Conservation (phyloP, 2,329 filamentous ascomycete genomes). For the Sarocladium oryzae region DNA sequence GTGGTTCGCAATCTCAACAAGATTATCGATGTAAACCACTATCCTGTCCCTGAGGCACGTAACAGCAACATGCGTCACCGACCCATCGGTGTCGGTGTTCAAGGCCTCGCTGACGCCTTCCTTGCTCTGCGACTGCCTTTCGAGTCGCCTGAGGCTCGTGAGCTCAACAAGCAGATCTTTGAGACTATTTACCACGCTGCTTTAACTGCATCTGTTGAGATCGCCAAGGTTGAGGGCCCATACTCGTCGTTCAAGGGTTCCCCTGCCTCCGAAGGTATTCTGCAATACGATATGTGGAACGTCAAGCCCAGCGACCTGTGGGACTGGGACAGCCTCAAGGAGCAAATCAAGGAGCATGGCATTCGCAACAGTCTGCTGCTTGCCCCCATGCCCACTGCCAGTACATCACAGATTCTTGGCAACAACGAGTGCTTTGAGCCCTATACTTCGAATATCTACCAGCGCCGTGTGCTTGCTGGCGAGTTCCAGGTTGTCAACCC, state of each 20-base stretch:
- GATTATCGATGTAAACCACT: constrained; percentile 98
- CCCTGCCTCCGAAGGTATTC: constrained; percentile 87
- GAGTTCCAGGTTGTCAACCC: constrained; percentile 99
- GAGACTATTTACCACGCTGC: constrained; percentile 99
- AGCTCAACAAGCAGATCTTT: constrained; percentile 97
- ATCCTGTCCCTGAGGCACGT: constrained; percentile 87
- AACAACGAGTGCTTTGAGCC: constrained; percentile 99
- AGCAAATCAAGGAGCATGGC: constrained; percentile 85
- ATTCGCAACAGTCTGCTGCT: constrained; percentile 92
- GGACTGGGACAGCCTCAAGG: constrained; percentile 90
- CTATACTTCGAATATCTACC: constrained; percentile 99
- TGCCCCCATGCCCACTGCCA: constrained; percentile 96
- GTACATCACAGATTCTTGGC: constrained; percentile 93
- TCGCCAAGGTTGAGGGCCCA: constrained; percentile 75
- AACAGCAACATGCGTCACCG: constrained; percentile 98
- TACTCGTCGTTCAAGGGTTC: constrained; percentile 92
- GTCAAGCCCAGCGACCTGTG: constrained; percentile 89
- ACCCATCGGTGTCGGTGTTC: constrained; percentile 92
- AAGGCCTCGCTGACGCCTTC: constrained; percentile 97
- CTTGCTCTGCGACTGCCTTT: constrained; percentile 94
- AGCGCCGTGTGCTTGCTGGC: constrained; percentile 91
- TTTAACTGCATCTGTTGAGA: constrained; percentile 78
- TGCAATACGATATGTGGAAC: constrained; percentile 99
- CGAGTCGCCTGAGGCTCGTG: constrained; percentile 86
- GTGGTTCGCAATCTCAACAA: constrained; percentile 94